Base-by-base conservation (phyloP, 176 grass and related monocot species). In the Ampelocalamus luodianensis region DNA sequence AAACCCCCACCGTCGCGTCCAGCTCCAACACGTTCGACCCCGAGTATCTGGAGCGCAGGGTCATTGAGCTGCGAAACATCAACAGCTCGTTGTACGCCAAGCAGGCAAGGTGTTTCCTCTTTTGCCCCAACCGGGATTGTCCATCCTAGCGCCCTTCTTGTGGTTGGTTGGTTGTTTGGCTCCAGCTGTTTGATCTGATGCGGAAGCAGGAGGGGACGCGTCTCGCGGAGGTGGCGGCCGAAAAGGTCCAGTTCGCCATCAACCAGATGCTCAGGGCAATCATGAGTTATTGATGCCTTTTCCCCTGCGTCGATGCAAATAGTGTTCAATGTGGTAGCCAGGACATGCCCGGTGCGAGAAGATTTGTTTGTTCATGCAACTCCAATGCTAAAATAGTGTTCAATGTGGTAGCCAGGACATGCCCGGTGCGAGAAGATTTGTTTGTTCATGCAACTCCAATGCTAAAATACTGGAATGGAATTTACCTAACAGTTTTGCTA, bases 161-260 rank as follows among this genome's bases (percentile, higher is more conserved):
- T 67, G 66, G 43, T 67, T 53, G 67, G 42, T 26, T 63, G 53
- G 5, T 55, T 55, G 59, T 73, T 46, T 79, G 20, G 10, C 65
- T 83, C 32, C 70, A 99, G 96, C 90, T 96, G 71, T 94, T 96
- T 90, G 86, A 88, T 0, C 58, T 96, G 71, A 99, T 96, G 96
- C 86, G 79, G 81, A 87, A 88, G 86, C 96, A 99, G 86, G 96
- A 99, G 82, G 88, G 89, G 26, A 76, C 88, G 62, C 91, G 96
- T 12, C 84, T 92, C 11, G 75, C 54, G 51, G 93, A 94, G 32
- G 6, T 91, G 67, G 92, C 76, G 23, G 65, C 82, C 42, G 93
- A 99, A 61, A 84, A 86, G 81, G 84, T 89, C 40, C 91, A 87
- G 24, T 73, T 65, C 82, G 59, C 42, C 14, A 81, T 91, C 80